Percentiles rank a stretch among this genome's conserved stretches.
Conservation (phyloP, 2,329 filamentous ascomycete genomes). For the Aureobasidium pullulans region DNA sequence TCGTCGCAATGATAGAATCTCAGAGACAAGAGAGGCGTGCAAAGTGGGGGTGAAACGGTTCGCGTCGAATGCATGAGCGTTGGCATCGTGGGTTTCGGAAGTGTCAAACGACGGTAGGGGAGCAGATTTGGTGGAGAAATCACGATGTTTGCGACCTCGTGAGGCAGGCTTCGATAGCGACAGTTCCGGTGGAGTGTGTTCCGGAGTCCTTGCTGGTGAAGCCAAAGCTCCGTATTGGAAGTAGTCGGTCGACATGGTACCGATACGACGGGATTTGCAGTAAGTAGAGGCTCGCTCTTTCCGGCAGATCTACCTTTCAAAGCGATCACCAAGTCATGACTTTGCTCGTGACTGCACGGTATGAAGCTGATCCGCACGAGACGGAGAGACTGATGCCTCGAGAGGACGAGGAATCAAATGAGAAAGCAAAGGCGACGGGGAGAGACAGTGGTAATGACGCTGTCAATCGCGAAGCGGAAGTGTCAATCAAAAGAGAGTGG, state of each 20-base stretch:
- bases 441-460: background rate
- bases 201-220: slow-evolving; percentile 64
- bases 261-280: background rate
- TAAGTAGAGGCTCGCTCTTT: background rate
- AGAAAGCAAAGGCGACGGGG: background rate
- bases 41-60: slow-evolving; percentile 90
- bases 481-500: slow-evolving; percentile 1
- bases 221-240: slow-evolving; percentile 55
- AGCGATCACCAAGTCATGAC: background rate
- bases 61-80: slow-evolving; percentile 71
- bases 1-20: slow-evolving; percentile 78
- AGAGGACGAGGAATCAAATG: background rate
- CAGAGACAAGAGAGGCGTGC: slow-evolving; percentile 88
- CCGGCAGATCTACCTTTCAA: background rate
- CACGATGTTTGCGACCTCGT: slow-evolving; percentile 46
- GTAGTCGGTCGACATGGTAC: slow-evolving; percentile 35
- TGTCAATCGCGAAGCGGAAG: background rate
- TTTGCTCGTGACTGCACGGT: background rate
- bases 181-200: slow-evolving; percentile 50
- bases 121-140: slow-evolving; percentile 60
- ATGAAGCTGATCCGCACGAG: background rate
- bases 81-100: slow-evolving; percentile 48
- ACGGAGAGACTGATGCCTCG: background rate
- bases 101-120: slow-evolving; percentile 40
- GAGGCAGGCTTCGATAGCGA: slow-evolving; percentile 56